These are phyloP conservation scores for Triadica sebifera DNA, from an alignment of 345 rosid genomes.

Conservation along the genomic window DNA sequence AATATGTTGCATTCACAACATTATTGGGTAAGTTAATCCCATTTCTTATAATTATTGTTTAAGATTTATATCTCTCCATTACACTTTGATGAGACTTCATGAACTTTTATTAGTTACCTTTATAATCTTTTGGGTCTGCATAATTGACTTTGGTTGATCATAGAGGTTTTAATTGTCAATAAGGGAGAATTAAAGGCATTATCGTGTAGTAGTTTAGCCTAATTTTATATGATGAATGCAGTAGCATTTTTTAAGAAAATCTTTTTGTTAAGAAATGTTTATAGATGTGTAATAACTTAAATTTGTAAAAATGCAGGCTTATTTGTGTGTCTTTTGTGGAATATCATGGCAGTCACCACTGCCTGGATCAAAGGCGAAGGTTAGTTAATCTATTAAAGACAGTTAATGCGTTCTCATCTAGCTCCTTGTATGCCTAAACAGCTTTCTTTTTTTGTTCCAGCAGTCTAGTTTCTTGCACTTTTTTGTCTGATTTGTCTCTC, in stretches of 20 bases:
- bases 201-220: background rate
- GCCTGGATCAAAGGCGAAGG: constrained; percentile 97
- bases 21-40: constrained; percentile 59
- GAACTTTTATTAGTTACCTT: background rate
- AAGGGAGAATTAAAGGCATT: background rate
- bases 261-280: background rate
- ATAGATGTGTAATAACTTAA: constrained; percentile 13
- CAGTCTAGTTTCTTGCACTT: constrained; percentile 57
- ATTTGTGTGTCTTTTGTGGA: constrained; percentile 76
- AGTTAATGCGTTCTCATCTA: constrained; percentile 9
- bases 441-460: constrained; percentile 45
- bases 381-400: constrained; percentile 21
- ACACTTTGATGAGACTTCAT: background rate
- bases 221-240: constrained; percentile 2
- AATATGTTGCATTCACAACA: constrained; percentile 89
- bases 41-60: background rate
- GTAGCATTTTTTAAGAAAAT: background rate
- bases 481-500: constrained; percentile 24
- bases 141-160: background rate
- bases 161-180: background rate
- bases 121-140: background rate
- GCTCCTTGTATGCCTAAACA: constrained; percentile 11
- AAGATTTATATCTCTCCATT: background rate
- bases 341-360: constrained; percentile 75
- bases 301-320: constrained; percentile 54